phyloP scores from a whole-genome alignment of 441 rosid species.

The Capsella rubella region DNA sequence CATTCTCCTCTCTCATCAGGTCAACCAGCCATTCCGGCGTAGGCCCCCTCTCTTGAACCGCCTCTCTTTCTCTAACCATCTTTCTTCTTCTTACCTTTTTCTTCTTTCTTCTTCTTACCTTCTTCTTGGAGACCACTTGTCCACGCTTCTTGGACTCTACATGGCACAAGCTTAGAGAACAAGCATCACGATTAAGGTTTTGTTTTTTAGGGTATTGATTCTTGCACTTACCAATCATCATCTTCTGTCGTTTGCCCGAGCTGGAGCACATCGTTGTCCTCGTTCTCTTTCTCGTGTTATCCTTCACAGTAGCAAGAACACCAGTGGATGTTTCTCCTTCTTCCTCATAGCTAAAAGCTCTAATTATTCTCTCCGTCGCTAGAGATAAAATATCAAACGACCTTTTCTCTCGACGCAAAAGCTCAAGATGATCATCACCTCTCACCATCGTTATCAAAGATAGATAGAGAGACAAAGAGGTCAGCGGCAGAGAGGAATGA shows the following conservation, averaged over 20 bases:
- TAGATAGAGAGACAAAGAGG: neutral
- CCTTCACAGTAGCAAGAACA: neutral
- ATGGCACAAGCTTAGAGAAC: slow-evolving; percentile 2
- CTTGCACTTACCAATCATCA: neutral
- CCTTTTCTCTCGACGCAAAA: neutral
- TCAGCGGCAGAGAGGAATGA: neutral
- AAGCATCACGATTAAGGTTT: slow-evolving; percentile 20
- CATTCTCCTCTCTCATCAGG: neutral
- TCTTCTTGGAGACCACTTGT: neutral
- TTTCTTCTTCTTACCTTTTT: neutral
- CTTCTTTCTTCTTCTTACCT: neutral
- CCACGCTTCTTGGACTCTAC: neutral
- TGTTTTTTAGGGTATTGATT: neutral
- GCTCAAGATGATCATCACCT: neutral
- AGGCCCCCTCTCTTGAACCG: neutral
- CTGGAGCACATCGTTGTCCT: neutral
- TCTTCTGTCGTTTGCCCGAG: slow-evolving; percentile 1
- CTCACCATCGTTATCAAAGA: neutral
- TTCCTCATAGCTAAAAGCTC: neutral
- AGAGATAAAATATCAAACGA: neutral
- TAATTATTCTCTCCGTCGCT: neutral
- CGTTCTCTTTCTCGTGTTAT: neutral
- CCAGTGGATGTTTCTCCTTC: neutral
- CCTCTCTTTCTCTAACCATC: neutral
- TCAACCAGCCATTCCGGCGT: slow-evolving; percentile 14